Evolutionary conservation across 805 yeast genomes (phyloP), one percentile per base, ranked within the genome.

Genomic region (Saccharomycopsis javanensis): DNA sequence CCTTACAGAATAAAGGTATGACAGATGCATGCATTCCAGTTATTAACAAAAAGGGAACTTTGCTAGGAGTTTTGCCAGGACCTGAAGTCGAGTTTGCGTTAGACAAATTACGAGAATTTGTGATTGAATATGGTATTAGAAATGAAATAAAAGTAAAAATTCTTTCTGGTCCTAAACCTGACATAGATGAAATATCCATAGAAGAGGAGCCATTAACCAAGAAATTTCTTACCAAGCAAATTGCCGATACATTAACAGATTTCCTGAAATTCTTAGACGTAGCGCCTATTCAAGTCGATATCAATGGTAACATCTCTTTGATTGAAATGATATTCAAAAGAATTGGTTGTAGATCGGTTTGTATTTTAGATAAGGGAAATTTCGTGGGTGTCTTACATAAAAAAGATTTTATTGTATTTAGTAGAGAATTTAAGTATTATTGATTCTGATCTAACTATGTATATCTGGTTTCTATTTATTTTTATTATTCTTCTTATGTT

Each of bases 1-100:
- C 66, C 7, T 66, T 78, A n/a, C 80, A 77, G 42, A 62, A 64
- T 18, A 68, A 70, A 15, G 74, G 75, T 2, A 69, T 78, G 52
- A 64, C 78, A 23, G 85, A 80, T 65, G 83, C 82, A 0, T 78
- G 81, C 61, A 64, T 80, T 23, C 79, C 83, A 1, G 66, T 80
- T 5, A 64, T 78, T n/a, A 7, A 23, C 23, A 69, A 70, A 51
- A 35, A 66, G 13, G 59, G 35, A 18, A 38, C 71, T 67, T 62
- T 72, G 13, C 73, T 76, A 16, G 85, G 84, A 0, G 57, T 78
- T 4, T 60, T 80, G 4, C 75, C 78, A 33, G 79, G 75, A 28
- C 76, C 82, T 0, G 80, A 78, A 53, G 68, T 80, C 56, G 83
- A 80, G 58, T 71, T 73, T 58, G 75, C 76, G n/a, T 65, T 80